A percentile compares a stretch with the other conserved stretches of the same genome.
phyloP scores from a whole-genome alignment of 768 basidiomycete species.

The Lentinula sp. region DNA sequence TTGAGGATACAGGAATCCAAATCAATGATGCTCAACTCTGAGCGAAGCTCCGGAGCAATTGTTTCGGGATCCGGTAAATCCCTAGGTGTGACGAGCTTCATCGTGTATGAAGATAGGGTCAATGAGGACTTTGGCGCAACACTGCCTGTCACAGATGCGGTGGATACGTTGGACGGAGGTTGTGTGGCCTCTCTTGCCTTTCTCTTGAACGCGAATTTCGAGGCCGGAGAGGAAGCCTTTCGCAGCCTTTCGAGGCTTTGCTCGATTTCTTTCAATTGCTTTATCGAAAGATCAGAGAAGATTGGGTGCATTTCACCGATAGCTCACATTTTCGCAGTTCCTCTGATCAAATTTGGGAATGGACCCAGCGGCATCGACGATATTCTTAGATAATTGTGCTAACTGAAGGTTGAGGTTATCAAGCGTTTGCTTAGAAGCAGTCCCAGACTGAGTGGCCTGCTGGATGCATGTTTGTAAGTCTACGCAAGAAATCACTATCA shows the following conservation, averaged over 20 bases:
- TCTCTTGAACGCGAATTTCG: slow-evolving; percentile 68
- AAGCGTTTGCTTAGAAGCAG: slow-evolving; percentile 27
- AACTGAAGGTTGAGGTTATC: slow-evolving; percentile 43
- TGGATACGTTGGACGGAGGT: slow-evolving; percentile 2
- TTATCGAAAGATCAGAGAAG: slow-evolving; percentile 8
- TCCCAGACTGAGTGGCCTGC: slow-evolving; percentile 22
- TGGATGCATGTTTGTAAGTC: slow-evolving; percentile 32
- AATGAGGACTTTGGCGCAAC: slow-evolving; percentile 12
- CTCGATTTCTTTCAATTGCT: slow-evolving; percentile 70
- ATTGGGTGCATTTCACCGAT: slow-evolving; percentile 4
- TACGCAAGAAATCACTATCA: neutral
- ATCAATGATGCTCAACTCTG: slow-evolving; percentile 60
- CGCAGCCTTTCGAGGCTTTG: slow-evolving; percentile 40
- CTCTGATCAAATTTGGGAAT: slow-evolving; percentile 72
- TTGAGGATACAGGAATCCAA: slow-evolving; percentile 69
- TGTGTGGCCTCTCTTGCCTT: slow-evolving; percentile 21
- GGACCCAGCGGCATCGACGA: slow-evolving; percentile 57
- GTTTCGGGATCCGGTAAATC: slow-evolving; percentile 32
- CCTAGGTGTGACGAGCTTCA: slow-evolving; percentile 38
- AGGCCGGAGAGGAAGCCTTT: slow-evolving; percentile 27
- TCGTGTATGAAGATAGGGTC: slow-evolving; percentile 36
- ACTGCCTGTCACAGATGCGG: neutral
- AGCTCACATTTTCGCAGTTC: slow-evolving; percentile 59
- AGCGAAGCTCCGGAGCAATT: slow-evolving; percentile 21
- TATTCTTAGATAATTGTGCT: slow-evolving; percentile 52